Base-by-base conservation (phyloP, 2,329 filamentous ascomycete genomes). In the Polychaeton citri region DNA sequence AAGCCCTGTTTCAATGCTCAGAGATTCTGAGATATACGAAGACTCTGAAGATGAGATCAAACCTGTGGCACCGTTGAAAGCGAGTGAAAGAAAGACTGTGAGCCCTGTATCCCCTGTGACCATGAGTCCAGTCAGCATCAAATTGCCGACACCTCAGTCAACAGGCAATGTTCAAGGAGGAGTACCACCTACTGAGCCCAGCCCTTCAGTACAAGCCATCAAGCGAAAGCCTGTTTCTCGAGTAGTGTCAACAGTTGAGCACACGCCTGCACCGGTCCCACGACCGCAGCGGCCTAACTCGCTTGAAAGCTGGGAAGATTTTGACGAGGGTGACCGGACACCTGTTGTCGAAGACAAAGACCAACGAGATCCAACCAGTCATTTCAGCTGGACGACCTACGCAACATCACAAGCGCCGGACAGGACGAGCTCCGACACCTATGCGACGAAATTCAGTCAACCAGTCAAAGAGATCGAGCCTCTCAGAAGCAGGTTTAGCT, bases 371-470 rank as follows among this genome's bases (percentile, higher is more conserved):
- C 39, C 38, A 8, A 41, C 38, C 4, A 54, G 51, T 39, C 54
- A 50, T 39, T 55, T 57, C 46, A 56, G 52, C 39, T 57, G 53
- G 53, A 54, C 51, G 8, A 56, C 52, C 3, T 45, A 43, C 34
- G 53, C 48, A 26, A 38, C 44, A n/a, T 50, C 50, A 10, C 35
- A 42, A 21, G 34, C 42, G 21, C 44, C 49, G 6, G 35, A 37
- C 13, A 38, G 46, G 19, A 35, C 71, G 10, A 88, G 81, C 10
- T 66, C 71, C 34, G 85, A 93, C 48, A 88, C 86, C 0, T 96
- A 96, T 52, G 53, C 52, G 8, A 53, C 26, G 34, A 20, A 15
- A 19, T 34, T 19, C 26, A 36, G 20, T 28, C 32, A n/a, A 43
- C 49, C 49, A 17, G 44, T 43, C 24, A 43, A 41, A 26, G 44